Evolutionary conservation across 495 filamentous ascomycete species (phyloP).

Genomic region (Neurospora africana): DNA sequence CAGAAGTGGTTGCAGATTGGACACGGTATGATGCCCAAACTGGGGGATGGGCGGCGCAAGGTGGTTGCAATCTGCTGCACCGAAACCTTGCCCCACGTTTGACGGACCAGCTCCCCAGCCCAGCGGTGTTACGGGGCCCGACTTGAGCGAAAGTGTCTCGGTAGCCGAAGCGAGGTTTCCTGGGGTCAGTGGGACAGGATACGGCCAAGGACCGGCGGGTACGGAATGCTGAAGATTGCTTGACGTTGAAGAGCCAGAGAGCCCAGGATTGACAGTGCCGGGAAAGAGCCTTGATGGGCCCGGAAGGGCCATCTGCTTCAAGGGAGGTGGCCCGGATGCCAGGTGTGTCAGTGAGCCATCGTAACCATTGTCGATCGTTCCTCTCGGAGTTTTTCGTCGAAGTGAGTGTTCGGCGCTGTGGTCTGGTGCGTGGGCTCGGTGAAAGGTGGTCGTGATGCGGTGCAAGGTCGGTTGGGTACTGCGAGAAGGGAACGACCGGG

Average conservation of each 20-base stretch:
- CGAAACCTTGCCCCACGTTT: conserved; percentile 4
- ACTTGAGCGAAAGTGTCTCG: neutral
- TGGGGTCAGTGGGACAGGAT: conserved; percentile 5
- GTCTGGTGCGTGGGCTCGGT: conserved; percentile 27
- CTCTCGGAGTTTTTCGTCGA: conserved; percentile 86
- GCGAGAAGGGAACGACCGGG: conserved; percentile 29
- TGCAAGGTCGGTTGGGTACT: conserved; percentile 26
- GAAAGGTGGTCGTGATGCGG: conserved; percentile 20
- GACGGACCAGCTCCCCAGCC: conserved; percentile 15
- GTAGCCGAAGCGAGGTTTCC: neutral
- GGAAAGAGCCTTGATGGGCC: conserved; percentile 31
- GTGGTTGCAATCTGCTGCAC: conserved; percentile 7
- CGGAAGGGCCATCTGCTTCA: conserved; percentile 81
- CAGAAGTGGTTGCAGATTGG: conserved; percentile 55
- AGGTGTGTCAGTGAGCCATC: conserved; percentile 76
- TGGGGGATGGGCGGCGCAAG: conserved; percentile 22
- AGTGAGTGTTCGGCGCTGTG: conserved; percentile 61
- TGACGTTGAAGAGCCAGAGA: conserved; percentile 1
- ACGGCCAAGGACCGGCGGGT: conserved; percentile 13
- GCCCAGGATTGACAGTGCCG: conserved; percentile 16
- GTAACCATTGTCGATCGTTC: conserved; percentile 86
- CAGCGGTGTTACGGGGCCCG: conserved; percentile 2
- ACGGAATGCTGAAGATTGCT: conserved; percentile 7
- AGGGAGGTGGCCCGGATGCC: conserved; percentile 61
- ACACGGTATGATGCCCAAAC: conserved; percentile 29